Evolutionary conservation across 306 rosid species (phyloP).

Genomic region (Pueraria montana): DNA sequence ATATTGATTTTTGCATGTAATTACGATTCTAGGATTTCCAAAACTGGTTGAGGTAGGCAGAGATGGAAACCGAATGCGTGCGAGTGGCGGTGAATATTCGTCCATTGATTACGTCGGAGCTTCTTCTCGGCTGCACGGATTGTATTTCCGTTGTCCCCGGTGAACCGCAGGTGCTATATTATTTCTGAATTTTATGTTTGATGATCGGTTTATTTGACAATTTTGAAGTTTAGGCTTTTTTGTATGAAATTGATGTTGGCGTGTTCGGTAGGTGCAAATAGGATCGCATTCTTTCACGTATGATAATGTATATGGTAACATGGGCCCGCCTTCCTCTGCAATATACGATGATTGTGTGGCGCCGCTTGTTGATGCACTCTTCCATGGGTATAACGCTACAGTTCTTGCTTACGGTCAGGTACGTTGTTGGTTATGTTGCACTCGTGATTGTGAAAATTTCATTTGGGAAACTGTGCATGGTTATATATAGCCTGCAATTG

Average conservation of each 20-base stretch:
- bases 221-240: neutral
- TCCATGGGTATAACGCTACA: constrained; percentile 94
- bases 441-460: neutral
- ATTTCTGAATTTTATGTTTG: neutral
- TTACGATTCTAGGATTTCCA: constrained; percentile 46
- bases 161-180: constrained; percentile 80
- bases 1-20: neutral
- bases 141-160: constrained; percentile 86
- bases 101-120: constrained; percentile 91
- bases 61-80: constrained; percentile 72
- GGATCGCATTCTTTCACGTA: constrained; percentile 91
- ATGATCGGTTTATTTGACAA: neutral
- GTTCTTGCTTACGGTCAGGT: constrained; percentile 99
- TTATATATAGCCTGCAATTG: neutral
- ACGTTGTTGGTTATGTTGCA: neutral
- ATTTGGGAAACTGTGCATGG: neutral
- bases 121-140: constrained; percentile 86
- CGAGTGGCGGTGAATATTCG: constrained; percentile 93
- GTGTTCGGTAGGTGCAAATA: constrained; percentile 74
- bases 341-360: constrained; percentile 86
- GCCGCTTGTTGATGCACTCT: constrained; percentile 86
- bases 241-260: constrained; percentile 1
- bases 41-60: neutral
- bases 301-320: constrained; percentile 77
- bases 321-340: constrained; percentile 56